Conservation (phyloP, 139 green algal genomes). For the Microglena sp. region DNA sequence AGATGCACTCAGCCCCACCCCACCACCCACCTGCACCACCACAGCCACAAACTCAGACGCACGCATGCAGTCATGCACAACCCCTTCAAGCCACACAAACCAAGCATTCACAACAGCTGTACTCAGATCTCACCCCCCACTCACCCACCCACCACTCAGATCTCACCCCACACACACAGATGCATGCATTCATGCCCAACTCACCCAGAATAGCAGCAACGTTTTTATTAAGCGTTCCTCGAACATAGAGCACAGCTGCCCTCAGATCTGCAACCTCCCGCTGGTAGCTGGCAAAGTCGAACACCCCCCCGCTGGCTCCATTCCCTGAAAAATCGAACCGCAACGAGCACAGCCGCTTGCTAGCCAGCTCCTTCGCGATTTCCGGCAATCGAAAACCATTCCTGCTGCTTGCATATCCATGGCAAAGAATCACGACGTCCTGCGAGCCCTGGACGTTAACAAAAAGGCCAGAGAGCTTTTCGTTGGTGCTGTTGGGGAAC, state of each 20-base stretch:
- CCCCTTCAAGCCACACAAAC: too few relatives aligned
- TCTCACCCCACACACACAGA: too few relatives aligned
- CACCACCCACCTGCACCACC: too few relatives aligned
- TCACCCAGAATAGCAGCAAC: constrained; percentile 27
- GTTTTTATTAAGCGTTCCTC: constrained; percentile 5
- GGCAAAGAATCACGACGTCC: constrained; percentile 19
- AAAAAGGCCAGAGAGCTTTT: constrained; percentile 2
- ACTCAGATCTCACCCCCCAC: too few relatives aligned
- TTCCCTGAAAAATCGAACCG: constrained; percentile 18
- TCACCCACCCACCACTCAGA: too few relatives aligned
- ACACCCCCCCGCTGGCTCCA: constrained; percentile 32
- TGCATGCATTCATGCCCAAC: too few relatives aligned
- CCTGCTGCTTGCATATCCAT: constrained; percentile 15
- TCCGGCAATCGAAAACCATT: constrained; percentile 6
- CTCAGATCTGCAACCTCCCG: constrained; percentile 34
- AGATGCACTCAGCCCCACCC: too few relatives aligned
- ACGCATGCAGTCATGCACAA: too few relatives aligned
- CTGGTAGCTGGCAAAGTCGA: constrained; percentile 48
- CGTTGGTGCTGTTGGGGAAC: background rate
- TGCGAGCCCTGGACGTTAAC: constrained; percentile 3
- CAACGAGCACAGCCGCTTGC: background rate
- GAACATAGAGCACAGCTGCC: constrained; percentile 24
- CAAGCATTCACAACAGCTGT: too few relatives aligned
- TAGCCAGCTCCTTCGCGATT: constrained; percentile 10
- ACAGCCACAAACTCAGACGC: too few relatives aligned